Conservation (phyloP, 108 stramenopile genomes). For the Stephanodiscus minutulus region DNA sequence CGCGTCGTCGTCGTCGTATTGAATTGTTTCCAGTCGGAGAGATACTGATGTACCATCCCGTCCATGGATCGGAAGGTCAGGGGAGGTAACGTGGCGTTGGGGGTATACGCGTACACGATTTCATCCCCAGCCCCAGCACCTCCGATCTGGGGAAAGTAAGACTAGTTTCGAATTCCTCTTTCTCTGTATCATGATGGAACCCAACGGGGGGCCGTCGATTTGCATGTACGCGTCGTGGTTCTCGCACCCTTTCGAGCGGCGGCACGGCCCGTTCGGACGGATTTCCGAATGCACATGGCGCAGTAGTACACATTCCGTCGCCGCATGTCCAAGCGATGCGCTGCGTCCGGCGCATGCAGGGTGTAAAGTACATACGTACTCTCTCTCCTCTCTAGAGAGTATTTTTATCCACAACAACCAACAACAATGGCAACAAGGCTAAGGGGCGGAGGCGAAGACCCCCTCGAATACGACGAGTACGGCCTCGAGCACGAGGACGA, state of each 20-base stretch:
- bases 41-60: conserved; percentile 27
- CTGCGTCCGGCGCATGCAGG: conserved; percentile 21
- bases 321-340: conserved; percentile 33
- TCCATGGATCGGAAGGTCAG: conserved; percentile 33
- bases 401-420: too few relatives aligned
- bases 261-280: conserved; percentile 6
- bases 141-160: conserved; percentile 12
- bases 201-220: conserved; percentile 2
- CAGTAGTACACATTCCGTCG: conserved; percentile 19
- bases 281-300: conserved; percentile 28
- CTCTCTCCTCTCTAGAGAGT: too few relatives aligned
- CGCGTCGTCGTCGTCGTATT: neutral
- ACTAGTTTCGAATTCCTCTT: neutral
- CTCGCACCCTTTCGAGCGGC: conserved; percentile 19
- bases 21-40: conserved; percentile 21
- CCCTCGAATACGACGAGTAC: conserved; percentile 4
- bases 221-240: neutral
- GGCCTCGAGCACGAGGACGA: conserved; percentile 4
- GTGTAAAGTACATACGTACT: too few relatives aligned
- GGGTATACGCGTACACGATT: conserved; percentile 2
- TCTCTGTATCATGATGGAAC: too few relatives aligned
- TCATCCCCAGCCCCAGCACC: conserved; percentile 21
- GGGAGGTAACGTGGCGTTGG: conserved; percentile 32
- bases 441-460: conserved; percentile 2
- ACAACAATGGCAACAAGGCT: neutral